Percentiles rank a stretch among this genome's conserved stretches.
phyloP scores from a whole-genome alignment of 1,284 basidiomycete species.

The Sphagnurus paluster region DNA sequence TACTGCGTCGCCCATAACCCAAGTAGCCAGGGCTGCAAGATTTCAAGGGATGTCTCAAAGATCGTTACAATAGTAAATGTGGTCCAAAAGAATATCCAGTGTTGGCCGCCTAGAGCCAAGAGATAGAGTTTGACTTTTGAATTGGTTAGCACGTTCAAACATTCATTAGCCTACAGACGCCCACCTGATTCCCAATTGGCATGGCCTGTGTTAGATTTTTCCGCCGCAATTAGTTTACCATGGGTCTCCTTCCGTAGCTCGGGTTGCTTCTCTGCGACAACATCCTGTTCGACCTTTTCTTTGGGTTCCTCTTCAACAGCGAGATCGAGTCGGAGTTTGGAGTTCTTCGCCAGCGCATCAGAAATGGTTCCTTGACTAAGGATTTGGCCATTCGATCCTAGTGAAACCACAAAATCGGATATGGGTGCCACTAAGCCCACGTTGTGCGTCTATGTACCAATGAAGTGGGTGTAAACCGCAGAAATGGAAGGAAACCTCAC shows the following conservation, averaged over 20 bases:
- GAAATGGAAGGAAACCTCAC: slow-evolving; percentile 45
- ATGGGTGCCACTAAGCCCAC: slow-evolving; percentile 62
- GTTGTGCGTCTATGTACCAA: slow-evolving; percentile 62
- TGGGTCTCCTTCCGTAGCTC: slow-evolving; percentile 19
- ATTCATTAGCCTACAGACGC: neutral
- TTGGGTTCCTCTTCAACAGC: slow-evolving; percentile 39
- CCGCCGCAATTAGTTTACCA: slow-evolving; percentile 55
- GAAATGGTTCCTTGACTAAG: slow-evolving; percentile 46
- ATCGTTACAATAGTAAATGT: slow-evolving; percentile 32
- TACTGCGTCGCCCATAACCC: slow-evolving; percentile 61
- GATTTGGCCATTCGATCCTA: slow-evolving; percentile 53
- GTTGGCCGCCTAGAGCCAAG: slow-evolving; percentile 37
- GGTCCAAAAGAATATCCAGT: slow-evolving; percentile 38
- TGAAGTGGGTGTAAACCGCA: slow-evolving; percentile 7
- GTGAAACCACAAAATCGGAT: slow-evolving; percentile 61
- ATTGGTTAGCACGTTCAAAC: slow-evolving; percentile 8
- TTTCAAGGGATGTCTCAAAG: slow-evolving; percentile 38
- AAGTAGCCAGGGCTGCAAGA: slow-evolving; percentile 43
- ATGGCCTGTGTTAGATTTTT: slow-evolving; percentile 61
- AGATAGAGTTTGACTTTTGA: slow-evolving; percentile 35
- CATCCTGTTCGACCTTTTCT: slow-evolving; percentile 39
- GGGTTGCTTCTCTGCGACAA: slow-evolving; percentile 26
- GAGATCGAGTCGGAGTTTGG: slow-evolving; percentile 38
- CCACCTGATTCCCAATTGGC: slow-evolving; percentile 42
- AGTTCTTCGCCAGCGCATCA: slow-evolving; percentile 42